Evolutionary conservation across 371 early-diverging fungal species (phyloP).

Genomic region (Dichotomocladium elegans): DNA sequence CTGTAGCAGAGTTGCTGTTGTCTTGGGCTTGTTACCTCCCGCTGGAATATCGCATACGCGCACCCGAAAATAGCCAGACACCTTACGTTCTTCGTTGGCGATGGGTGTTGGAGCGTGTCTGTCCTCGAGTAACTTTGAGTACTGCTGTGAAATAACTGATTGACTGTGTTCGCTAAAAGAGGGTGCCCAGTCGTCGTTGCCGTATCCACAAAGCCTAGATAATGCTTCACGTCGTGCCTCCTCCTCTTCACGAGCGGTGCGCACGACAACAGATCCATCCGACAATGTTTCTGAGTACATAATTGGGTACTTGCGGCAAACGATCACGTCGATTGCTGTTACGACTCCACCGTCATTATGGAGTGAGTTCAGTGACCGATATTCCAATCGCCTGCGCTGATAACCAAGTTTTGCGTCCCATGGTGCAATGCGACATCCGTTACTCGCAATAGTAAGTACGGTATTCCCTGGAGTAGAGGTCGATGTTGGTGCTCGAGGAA

Average conservation of each 20-base stretch:
- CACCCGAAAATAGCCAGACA: slow-evolving; percentile 43
- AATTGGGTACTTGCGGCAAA: slow-evolving; percentile 63
- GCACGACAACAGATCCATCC: slow-evolving; percentile 41
- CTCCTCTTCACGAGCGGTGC: slow-evolving; percentile 61
- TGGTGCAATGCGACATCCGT: slow-evolving; percentile 56
- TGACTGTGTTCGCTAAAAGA: slow-evolving; percentile 3
- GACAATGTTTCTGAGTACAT: slow-evolving; percentile 51
- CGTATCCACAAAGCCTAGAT: neutral
- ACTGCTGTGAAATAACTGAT: slow-evolving; percentile 17
- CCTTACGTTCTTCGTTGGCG: slow-evolving; percentile 30
- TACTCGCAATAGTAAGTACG: slow-evolving; percentile 47
- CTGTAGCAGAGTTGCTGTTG: slow-evolving; percentile 19
- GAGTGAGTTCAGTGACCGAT: slow-evolving; percentile 36
- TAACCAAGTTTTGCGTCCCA: slow-evolving; percentile 77
- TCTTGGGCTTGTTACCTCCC: neutral
- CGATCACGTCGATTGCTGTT: slow-evolving; percentile 63
- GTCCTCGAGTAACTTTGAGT: too few relatives aligned
- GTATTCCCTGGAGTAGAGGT: slow-evolving; percentile 12
- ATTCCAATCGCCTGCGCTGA: slow-evolving; percentile 33
- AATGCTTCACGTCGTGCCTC: slow-evolving; percentile 19
- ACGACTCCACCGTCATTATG: slow-evolving; percentile 67
- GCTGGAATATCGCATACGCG: slow-evolving; percentile 47
- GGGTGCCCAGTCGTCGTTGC: slow-evolving; percentile 6
- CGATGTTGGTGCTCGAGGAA: neutral
- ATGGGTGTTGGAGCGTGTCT: slow-evolving; percentile 17